Base-by-base conservation (phyloP, 345 rosid species). In the Psidium guajava region DNA sequence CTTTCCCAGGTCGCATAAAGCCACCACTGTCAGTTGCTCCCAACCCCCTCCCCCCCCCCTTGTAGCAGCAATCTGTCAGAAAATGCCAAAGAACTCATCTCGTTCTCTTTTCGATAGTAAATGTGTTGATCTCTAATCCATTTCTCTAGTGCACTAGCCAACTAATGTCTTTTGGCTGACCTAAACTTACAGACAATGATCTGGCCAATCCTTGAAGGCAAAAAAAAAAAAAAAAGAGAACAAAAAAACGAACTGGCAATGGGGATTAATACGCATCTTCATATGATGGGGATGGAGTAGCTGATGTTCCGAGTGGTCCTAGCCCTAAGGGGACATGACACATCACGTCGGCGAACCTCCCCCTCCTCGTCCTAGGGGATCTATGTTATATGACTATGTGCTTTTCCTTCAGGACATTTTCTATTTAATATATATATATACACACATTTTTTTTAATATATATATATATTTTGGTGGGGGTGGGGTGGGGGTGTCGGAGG, bases 1-100 rank as follows among this genome's bases (percentile, higher is more conserved):
- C 83, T 89, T 90, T 93, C 91, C 84, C 94, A 89, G 88, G 89
- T 87, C 91, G 95, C 89, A 88, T 87, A 92, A 94, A 95, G 93
- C 88, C 91, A 88, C 84, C 85, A 89, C 93, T 87, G 90, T 91
- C 97, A 88, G 93, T 91, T 93, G 77, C 98, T 92, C 88, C 84
- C 36, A 36, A 36, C 36, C 36, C 36, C 36, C 36, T 36, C 86
- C 82, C 90, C 87, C 85, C 86, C 86, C 88, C 88, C 13, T 85
- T 77, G 86, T 92, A 85, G 87, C 77, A 85, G 74, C 87, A 75
- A 73, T 54, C 86, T 53, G 85, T 55, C 82, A 84, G 61, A 83
- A 77, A 85, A 82, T 52, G 40, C 56, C 86, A 82, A 69, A 10
- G 25, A 20, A 5, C 20, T 69, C 77, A 20, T 18, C 77, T 1